phyloP scores from a whole-genome alignment of 345 rosid genomes.

The Capsella bursapastoris region DNA sequence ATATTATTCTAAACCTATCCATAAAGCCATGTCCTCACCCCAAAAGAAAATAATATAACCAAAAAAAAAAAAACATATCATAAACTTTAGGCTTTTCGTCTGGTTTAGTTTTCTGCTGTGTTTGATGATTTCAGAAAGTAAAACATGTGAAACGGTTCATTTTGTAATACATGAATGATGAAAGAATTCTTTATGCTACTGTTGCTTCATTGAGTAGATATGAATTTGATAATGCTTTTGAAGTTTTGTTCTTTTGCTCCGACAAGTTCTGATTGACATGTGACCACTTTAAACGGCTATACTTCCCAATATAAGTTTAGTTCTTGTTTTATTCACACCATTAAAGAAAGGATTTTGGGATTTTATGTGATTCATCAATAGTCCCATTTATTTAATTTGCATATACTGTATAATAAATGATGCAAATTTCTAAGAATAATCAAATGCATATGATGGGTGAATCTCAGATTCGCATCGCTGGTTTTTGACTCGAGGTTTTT shows the following conservation, averaged over 20 bases:
- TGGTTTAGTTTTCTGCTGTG: constrained; percentile 20
- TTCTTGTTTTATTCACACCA: background rate
- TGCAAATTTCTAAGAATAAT: background rate
- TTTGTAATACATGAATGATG: constrained; percentile 20
- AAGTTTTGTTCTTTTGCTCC: constrained; percentile 15
- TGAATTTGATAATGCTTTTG: constrained; percentile 6
- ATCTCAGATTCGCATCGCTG: constrained; percentile 28
- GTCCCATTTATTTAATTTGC: background rate
- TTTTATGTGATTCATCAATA: background rate
- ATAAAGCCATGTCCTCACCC: constrained; percentile 5
- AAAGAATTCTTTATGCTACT: constrained; percentile 34
- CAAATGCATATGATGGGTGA: constrained; percentile 13
- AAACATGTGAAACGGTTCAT: constrained; percentile 26
- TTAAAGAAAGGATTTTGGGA: background rate
- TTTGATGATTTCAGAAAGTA: constrained; percentile 9
- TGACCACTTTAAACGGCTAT: background rate
- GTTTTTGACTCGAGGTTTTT: constrained; percentile 20
- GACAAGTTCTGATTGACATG: constrained; percentile 15
- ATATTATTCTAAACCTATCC: constrained; percentile 33
- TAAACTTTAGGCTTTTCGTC: constrained; percentile 3
- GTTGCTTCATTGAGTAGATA: constrained; percentile 32
- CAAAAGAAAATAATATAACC: constrained; percentile 10
- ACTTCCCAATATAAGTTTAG: background rate
- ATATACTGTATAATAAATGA: background rate
- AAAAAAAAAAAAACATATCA: background rate